Evolutionary conservation across 2,329 filamentous ascomycete genomes (phyloP), one percentile per base, ranked within the genome.

Genomic region (Aspergillus ochraceus): DNA sequence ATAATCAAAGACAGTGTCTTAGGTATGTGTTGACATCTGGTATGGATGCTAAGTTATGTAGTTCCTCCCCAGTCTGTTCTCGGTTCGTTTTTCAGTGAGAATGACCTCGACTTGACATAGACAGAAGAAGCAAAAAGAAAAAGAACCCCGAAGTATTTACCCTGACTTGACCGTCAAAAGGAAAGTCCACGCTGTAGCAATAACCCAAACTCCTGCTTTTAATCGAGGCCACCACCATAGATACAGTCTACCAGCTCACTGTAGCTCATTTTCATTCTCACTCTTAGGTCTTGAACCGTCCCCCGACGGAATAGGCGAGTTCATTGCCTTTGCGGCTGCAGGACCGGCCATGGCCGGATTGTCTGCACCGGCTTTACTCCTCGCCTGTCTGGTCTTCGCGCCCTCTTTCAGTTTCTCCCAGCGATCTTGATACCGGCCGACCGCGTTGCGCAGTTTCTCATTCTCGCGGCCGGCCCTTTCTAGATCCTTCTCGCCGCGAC

Each of bases 391-490:
- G 8, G 71, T 74, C 57, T 76, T 83, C 2, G 88, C 88, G 0
- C 86, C 85, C 51, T 87, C 85, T 73, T 90, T 89, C 65, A 91
- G 73, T 66, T 85, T 86, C 73, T 90, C 87, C 86, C 87, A 90
- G 60, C 86, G 83, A 58, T 88, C 84, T 54, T 85, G 73, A 70
- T 90, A 90, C 58, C 82, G 77, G 0, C 75, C 79, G 14, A 88
- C 73, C 6, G 84, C 81, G 46, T 75, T 79, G 57, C 78, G 80
- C 52, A 88, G 72, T 71, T 86, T 87, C 66, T 86, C 83, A 60
- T 88, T 86, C 64, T 88, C 85, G 53, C 79, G 81, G 11, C 76
- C 86, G 52, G 91, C 78, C 51, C 83, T 83, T 52, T 89, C 86
- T 66, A 88, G 83, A 64, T 90, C 86, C 65, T 83, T 84, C 56